Conservation (phyloP, 345 rosid genomes). For the Euclidium syriacum region DNA sequence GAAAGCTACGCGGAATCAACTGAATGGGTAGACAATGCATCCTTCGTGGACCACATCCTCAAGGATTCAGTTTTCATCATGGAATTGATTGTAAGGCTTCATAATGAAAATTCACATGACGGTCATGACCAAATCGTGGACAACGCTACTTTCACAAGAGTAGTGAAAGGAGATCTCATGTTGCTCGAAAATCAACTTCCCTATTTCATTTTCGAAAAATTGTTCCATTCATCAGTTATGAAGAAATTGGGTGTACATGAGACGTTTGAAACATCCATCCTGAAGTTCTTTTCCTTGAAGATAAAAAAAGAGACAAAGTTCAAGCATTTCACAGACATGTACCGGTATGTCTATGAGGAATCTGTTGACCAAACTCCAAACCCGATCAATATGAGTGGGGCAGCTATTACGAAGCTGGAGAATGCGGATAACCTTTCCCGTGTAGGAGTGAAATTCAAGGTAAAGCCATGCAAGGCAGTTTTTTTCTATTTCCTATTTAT, state of each 20-base stretch:
- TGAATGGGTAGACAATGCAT: too few relatives aligned
- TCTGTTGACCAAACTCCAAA: neutral
- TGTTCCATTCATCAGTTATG: neutral
- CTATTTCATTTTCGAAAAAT: neutral
- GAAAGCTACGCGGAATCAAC: neutral
- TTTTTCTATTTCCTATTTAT: too few relatives aligned
- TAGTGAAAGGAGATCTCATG: neutral
- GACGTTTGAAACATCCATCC: neutral
- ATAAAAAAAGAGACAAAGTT: neutral
- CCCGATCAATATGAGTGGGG: neutral
- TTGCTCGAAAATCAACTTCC: slow-evolving; percentile 11
- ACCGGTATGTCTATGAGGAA: neutral
- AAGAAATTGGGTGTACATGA: neutral
- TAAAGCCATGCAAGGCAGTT: too few relatives aligned
- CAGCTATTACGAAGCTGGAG: neutral
- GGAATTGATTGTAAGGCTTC: too few relatives aligned
- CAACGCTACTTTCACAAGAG: neutral
- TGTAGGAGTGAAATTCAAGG: slow-evolving; percentile 8
- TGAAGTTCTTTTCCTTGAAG: neutral
- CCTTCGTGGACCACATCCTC: neutral
- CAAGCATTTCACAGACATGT: slow-evolving; percentile 12
- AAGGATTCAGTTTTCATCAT: neutral
- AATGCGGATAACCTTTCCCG: neutral
- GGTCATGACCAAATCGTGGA: neutral
- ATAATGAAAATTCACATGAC: too few relatives aligned